Evolutionary conservation across 1,284 basidiomycete genomes (phyloP), one percentile per base, ranked within the genome.

Genomic region (Ganoderma sinense): DNA sequence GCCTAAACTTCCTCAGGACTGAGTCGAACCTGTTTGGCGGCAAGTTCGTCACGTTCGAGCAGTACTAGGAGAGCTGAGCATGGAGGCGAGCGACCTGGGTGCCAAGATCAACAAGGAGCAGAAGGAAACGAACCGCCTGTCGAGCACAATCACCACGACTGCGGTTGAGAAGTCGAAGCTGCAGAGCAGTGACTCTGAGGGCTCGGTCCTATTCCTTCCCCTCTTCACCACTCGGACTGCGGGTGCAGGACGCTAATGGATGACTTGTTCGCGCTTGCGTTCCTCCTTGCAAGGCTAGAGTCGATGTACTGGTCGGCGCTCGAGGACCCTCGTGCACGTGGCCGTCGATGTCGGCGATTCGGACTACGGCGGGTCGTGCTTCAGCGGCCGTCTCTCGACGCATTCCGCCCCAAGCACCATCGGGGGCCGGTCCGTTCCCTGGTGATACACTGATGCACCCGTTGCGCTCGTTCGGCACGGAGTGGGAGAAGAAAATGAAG

Each of bases 1-100:
- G 94, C 53, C 87, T 96, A 73, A 96, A 96, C 82, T 96, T 96
- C 85, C 84, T 96, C 75, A 95, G 96, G 93, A 95, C 93, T 6
- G 94, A 96, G 81, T 91, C 90, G 18, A 95, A 96, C 78, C 84
- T 96, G 56, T 96, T 95, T 95, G 85, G 94, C 71, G 94, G 95
- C 82, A 96, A 96, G 80, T 96, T 96, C 75, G 93, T 96, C 56
- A 94, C 94, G 33, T 96, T 96, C 75, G 94, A 96, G 80, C 91
- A 93, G 81, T 95, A 96, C 76, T 95, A 95, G n/a, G 95, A 96
- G 83, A 94, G 79, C 84, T 96, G 59, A 95, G 94, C 75, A 87
- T 86, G 31, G 94, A 96, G 81, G 95, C 95, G 39, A 89, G 88
- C 61, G 94, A 96, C 69, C 82, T 96, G 69, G 85, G 94, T 67